Conservation (phyloP, 768 basidiomycete species). For the Leccinellum rugosiceps region DNA sequence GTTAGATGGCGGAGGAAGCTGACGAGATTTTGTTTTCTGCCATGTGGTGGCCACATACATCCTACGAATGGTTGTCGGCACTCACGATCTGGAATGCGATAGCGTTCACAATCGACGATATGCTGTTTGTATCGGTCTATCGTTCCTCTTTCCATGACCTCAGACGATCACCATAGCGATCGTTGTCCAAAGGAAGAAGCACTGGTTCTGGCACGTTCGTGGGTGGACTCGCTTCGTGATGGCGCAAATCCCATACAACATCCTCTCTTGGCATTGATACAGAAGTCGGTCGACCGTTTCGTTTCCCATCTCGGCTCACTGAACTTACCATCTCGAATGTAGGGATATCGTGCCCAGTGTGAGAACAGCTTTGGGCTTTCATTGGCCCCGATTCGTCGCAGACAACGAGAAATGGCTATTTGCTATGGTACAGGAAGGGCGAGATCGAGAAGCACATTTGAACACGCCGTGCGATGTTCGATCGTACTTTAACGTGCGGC, state of each 20-base stretch:
- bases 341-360: background rate
- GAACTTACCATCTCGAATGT: background rate
- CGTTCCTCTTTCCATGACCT: background rate
- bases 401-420: background rate
- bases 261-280: background rate
- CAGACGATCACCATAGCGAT: background rate
- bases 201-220: background rate
- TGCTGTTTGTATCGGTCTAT: background rate
- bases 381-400: background rate
- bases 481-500: background rate
- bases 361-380: background rate
- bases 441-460: background rate
- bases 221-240: background rate
- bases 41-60: background rate
- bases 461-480: background rate
- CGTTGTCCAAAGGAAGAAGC: background rate
- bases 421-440: background rate
- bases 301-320: background rate
- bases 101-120: background rate
- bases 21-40: background rate
- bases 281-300: background rate
- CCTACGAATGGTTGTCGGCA: background rate
- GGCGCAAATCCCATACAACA: background rate
- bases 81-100: background rate
- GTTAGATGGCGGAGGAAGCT: background rate